Base-by-base conservation (phyloP, 768 basidiomycete genomes). In the Crucibulum laeve region DNA sequence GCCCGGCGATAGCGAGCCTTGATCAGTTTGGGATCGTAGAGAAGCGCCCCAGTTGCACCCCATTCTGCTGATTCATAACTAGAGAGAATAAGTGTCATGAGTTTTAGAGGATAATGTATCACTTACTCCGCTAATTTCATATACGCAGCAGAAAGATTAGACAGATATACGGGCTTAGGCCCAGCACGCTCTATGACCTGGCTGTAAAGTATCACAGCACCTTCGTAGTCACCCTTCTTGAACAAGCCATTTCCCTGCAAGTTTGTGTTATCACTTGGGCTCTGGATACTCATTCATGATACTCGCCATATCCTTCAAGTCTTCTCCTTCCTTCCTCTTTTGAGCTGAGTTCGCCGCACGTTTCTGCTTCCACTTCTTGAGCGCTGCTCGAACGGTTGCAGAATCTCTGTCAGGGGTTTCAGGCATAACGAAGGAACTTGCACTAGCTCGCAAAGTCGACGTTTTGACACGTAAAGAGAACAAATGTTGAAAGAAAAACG, bases 21-120 rank as follows among this genome's bases (percentile, higher is more conserved):
- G 18, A 18, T 40, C 17, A 7, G 18, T 14, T 25, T 22, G 10
- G 38, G 38, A 18, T 40, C 25, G 22, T 40, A 40, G 8, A 7
- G 13, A 24, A 40, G 38, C 30, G 22, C 5, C n/a, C 62, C 62
- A 10, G 70, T 66, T 18, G 67, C 61, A n/a, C n/a, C n/a, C 15
- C 57, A 54, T 32, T 68, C 70, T 3, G 72, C 72, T 45, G 63
- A 51, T 36, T 65, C 63, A 40, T 63, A 68, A 51, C 72, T 70
- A 39, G 46, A 22, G 4, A 32, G 39, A 38, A 15, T 22, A 10
- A 38, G 8, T 11, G 13, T 4, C 38, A 3, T 32, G 25, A 24
- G 5, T 13, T 22, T 19, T 25, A 7, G 33, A 8, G 17, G 14
- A 32, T 38, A 17, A 21, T 4, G 8, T 14, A 38, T 47, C 0